Base-by-base conservation (phyloP, 2,329 filamentous ascomycete genomes). In the Trichoderma oligosporum region DNA sequence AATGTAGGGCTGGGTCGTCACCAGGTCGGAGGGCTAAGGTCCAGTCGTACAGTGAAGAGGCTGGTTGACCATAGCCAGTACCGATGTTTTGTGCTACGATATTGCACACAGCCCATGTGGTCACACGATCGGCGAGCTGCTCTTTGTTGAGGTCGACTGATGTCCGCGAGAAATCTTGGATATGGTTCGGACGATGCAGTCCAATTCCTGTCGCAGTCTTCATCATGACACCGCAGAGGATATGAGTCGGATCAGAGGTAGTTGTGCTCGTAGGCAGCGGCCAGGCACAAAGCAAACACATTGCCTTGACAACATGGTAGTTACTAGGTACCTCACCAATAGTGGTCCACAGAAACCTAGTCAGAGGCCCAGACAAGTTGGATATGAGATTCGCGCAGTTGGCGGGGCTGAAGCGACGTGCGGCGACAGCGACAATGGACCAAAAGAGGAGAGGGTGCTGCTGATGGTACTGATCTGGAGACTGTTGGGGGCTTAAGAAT, bases 361-460 rank as follows among this genome's bases (percentile, higher is more conserved):
- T 88, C 63, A 92, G 73, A 24, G 84, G 84, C 0, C 83, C 82
- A 22, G 87, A 84, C 7, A 93, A 77, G 56, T 85, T 82, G 44
- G 81, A 83, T 54, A 93, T 78, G 29, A 92, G 77, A 12, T 77
- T 79, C 1, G 82, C 81, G 60, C 88, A 86, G 51, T 70, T 73
- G 39, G 64, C 60, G 1, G 78, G 74, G 39, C 78, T 77, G 67
- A 86, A 91, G 36, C 88, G 85, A 51, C 89, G 83, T 39, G 88
- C 84, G 20, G 88, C 88, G 56, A 91, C 85, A 33, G 87, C 82
- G 44, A 92, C 78, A 59, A 93, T 87, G 46, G 88, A 82, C 91
- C 91, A 96, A 72, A 96, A 96, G 1, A 96, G 80, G 12, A 96
- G 78, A 4, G 86, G 85, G 49, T 91, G 88, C 65, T 93, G 87